Conservation (phyloP, 1,284 basidiomycete species). For the Puccinia novopanici region DNA sequence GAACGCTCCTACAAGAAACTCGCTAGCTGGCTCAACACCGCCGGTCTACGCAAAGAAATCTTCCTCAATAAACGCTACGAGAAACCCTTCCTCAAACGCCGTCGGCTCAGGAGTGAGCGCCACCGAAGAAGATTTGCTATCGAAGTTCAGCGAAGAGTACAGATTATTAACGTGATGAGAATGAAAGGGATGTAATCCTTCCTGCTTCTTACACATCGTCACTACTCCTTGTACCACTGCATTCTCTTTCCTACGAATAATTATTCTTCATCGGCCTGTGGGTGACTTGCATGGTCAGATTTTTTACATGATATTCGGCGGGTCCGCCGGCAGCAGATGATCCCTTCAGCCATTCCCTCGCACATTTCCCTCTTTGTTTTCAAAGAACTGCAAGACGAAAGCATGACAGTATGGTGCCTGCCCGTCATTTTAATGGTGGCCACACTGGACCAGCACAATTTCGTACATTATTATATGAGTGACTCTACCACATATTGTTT, state of each 20-base stretch:
- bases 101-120: slow-evolving; percentile 39
- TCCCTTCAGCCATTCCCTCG: too few relatives aligned
- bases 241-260: neutral
- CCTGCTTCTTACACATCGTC: neutral
- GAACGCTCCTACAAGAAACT: slow-evolving; percentile 42
- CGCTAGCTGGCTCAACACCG: slow-evolving; percentile 11
- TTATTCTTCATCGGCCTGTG: neutral
- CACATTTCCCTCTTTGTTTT: too few relatives aligned
- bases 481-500: too few relatives aligned
- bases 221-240: neutral
- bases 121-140: slow-evolving; percentile 49
- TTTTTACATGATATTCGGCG: too few relatives aligned
- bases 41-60: slow-evolving; percentile 33
- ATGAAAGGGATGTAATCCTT: slow-evolving; percentile 43
- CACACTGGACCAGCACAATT: too few relatives aligned
- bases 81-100: slow-evolving; percentile 48
- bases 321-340: too few relatives aligned
- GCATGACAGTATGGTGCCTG: too few relatives aligned
- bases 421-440: too few relatives aligned
- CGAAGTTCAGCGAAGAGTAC: slow-evolving; percentile 46
- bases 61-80: slow-evolving; percentile 45
- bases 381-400: too few relatives aligned
- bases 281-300: neutral
- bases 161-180: slow-evolving; percentile 48
- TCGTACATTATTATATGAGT: too few relatives aligned